phyloP scores from a whole-genome alignment of 257 asterid genomes.

The Petunia axillaris region DNA sequence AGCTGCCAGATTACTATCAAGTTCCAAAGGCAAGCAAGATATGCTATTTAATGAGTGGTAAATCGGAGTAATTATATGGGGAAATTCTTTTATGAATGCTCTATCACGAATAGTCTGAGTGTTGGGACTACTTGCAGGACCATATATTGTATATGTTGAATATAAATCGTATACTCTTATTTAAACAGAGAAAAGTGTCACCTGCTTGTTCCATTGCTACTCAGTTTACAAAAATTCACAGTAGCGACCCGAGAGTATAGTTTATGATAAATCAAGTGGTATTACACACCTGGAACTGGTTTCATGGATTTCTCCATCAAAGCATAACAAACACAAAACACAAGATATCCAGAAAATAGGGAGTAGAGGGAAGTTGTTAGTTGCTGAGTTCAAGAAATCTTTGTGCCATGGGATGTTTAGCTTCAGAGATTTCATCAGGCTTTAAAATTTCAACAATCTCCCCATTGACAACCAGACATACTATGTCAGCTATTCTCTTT shows the following conservation, averaged over 20 bases:
- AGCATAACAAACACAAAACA: not conserved
- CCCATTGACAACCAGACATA: constrained; percentile 68
- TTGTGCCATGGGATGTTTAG: constrained; percentile 76
- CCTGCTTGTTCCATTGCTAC: not conserved
- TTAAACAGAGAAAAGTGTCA: not conserved
- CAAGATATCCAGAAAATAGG: constrained; percentile 30
- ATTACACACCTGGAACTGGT: constrained; percentile 23
- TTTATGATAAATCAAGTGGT: not conserved
- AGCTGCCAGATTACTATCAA: not conserved
- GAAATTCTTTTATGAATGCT: no score
- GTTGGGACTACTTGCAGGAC: not conserved
- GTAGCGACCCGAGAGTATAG: not conserved
- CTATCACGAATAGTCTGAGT: not conserved
- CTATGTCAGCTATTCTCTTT: constrained; percentile 71
- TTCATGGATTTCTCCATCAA: not conserved
- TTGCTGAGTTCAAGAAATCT: constrained; percentile 70
- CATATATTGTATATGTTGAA: not conserved
- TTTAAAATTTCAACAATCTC: constrained; percentile 68
- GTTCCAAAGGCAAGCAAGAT: not conserved
- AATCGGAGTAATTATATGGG: not conserved
- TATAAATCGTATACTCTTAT: not conserved
- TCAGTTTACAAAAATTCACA: no score
- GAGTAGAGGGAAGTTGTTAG: not conserved
- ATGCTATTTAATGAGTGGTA: not conserved
- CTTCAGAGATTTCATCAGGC: constrained; percentile 62